Conservation (phyloP, 768 basidiomycete species). For the Mycena albidolilacea region DNA sequence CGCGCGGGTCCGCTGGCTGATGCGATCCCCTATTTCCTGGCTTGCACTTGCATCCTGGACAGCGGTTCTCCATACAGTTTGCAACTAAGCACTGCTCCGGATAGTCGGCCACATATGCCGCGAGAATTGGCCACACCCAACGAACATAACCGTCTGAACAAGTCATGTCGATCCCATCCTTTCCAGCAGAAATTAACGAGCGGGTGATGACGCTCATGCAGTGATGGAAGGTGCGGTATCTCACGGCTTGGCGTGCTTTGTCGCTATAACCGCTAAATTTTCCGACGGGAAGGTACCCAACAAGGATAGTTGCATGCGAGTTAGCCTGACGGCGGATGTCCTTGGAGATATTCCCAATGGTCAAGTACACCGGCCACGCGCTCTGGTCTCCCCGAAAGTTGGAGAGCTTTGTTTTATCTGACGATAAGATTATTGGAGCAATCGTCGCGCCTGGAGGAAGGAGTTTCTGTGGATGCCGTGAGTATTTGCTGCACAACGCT, state of each 20-base stretch:
- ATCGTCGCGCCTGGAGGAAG: background rate
- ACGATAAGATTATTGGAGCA: background rate
- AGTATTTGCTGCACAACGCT: background rate
- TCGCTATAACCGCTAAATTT: background rate
- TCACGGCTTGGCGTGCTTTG: background rate
- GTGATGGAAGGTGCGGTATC: background rate
- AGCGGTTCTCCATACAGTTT: conserved; percentile 1
- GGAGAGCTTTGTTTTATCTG: background rate
- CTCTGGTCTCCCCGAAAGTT: background rate
- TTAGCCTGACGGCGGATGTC: background rate
- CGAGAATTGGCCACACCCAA: background rate
- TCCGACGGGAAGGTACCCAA: background rate
- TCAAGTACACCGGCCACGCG: conserved; percentile 1
- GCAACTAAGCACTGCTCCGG: background rate
- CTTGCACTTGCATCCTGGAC: background rate
- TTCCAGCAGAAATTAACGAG: background rate
- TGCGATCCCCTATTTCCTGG: background rate
- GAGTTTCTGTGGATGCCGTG: background rate
- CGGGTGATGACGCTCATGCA: background rate
- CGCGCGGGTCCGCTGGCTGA: too few species aligned
- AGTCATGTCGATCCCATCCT: background rate
- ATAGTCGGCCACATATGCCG: too few species aligned
- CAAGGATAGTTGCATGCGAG: background rate
- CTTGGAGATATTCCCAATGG: background rate
- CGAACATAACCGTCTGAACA: background rate